A percentile compares a stretch with the other conserved stretches of the same genome.
Evolutionary conservation across 257 asterid species (phyloP).

Genomic region (Capsicum rhomboideum): DNA sequence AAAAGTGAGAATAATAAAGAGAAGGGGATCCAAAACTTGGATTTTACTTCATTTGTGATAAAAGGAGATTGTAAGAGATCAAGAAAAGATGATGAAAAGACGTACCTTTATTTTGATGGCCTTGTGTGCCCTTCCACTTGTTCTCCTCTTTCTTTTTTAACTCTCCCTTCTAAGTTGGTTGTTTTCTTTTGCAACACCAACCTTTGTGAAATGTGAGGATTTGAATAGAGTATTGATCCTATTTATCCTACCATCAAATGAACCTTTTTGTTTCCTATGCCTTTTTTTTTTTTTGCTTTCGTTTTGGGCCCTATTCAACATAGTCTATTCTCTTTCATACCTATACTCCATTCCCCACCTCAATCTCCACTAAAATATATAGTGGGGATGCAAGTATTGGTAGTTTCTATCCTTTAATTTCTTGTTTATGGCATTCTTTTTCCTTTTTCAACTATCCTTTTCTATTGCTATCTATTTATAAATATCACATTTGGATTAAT

Average conservation of each 20-base stretch:
- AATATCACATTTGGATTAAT: neutral
- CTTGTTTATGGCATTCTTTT: slow-evolving; percentile 51
- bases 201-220: neutral
- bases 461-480: neutral
- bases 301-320: slow-evolving; percentile 15
- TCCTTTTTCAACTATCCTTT: slow-evolving; percentile 29
- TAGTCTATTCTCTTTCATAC: neutral
- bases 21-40: slow-evolving; percentile 25
- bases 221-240: slow-evolving; percentile 10
- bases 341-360: slow-evolving; percentile 5
- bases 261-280: slow-evolving; percentile 14
- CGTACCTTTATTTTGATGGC: slow-evolving; percentile 5
- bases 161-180: neutral
- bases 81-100: slow-evolving; percentile 16
- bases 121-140: neutral
- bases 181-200: slow-evolving; percentile 6
- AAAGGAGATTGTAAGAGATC: slow-evolving; percentile 13
- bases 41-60: slow-evolving; percentile 12
- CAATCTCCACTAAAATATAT: slow-evolving; percentile 18
- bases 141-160: neutral
- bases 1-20: slow-evolving; percentile 31
- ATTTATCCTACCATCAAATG: slow-evolving; percentile 27
- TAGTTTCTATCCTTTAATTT: slow-evolving; percentile 44
- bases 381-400: slow-evolving; percentile 33
- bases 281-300: slow-evolving; percentile 11